Base-by-base conservation (phyloP, 129 eudicot genomes). In the Chrysanthemum makinoi region DNA sequence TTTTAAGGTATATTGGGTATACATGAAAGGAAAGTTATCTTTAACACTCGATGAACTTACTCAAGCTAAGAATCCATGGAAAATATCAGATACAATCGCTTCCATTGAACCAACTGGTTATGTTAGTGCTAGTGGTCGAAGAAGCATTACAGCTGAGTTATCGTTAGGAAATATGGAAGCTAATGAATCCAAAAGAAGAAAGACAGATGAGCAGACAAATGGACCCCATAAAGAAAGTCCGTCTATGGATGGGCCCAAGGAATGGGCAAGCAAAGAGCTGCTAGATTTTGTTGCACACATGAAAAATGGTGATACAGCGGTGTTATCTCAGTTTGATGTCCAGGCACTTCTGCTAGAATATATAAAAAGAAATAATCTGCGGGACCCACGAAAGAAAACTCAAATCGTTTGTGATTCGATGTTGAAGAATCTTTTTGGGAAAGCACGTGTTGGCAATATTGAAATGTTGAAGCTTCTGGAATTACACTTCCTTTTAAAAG, bases 381-480 rank as follows among this genome's bases (percentile, higher is more conserved):
- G 87, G 16, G 97, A 87, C 59, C 98, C 93, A 33, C 96, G 78
- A 13, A 86, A 73, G 73, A 87, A 87, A 66, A 87, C 89, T 74
- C 97, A 94, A 82, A 83, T 94, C 20, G 75, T 87, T 10, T 94
- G 98, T 77, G 98, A 94, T 82, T 51, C 14, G 17, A 84, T 95
- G 87, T 85, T 94, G 58, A 74, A 63, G 74, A 79, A 56, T 81
- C 78, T 94, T 48, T 94, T 94, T 72, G 89, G 86, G 20, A 94
- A 84, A 77, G 83, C 86, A 30, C 83, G 90, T 13, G 95, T 90
- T 70, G 95, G 95, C 52, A 92, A 82, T 56, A 78, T 86, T 78
- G 98, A 94, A 80, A 94, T 89, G 98, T 77, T 86, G 63, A 94
- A 89, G 86, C 95, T 94, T 84, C 89, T 94, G 70, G 98, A 89